These are phyloP conservation scores for Suillus tomentosus DNA, from an alignment of 768 basidiomycete species.

Conservation along the genomic window DNA sequence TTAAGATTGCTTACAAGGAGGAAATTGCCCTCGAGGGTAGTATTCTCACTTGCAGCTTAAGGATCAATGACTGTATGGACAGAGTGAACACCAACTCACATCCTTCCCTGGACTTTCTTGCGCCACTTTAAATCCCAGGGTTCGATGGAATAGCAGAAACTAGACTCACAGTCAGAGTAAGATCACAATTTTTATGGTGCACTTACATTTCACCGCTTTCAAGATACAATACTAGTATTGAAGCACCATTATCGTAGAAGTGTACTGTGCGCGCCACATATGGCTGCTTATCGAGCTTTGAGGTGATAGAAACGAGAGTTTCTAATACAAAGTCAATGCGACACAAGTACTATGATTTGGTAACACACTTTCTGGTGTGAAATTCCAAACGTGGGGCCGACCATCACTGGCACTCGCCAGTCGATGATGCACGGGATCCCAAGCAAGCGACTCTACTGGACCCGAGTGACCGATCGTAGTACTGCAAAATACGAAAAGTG, in stretches of 20 bases:
- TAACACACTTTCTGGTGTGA: not conserved
- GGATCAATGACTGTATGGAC: not conserved
- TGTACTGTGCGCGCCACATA: slow-evolving; percentile 2
- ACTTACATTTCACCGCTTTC: slow-evolving; percentile 9
- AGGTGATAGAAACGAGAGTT: not conserved
- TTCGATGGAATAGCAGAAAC: slow-evolving; percentile 8
- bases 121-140: slow-evolving; percentile 11
- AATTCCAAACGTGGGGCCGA: not conserved
- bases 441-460: not conserved
- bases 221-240: slow-evolving; percentile 3
- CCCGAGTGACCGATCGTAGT: not conserved
- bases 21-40: slow-evolving; percentile 9
- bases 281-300: not conserved
- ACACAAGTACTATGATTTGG: not conserved
- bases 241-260: slow-evolving; percentile 7
- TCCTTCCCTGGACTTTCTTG: slow-evolving; percentile 1
- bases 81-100: not conserved
- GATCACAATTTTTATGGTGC: not conserved
- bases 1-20: slow-evolving; percentile 14
- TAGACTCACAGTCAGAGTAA: not conserved
- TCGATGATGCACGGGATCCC: not conserved
- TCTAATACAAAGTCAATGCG: not conserved
- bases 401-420: not conserved
- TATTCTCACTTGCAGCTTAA: slow-evolving; percentile 7
- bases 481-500: not conserved